These are phyloP conservation scores for Chlamydomonas eustigma DNA, from an alignment of 139 green algal genomes.

Conservation along the genomic window DNA sequence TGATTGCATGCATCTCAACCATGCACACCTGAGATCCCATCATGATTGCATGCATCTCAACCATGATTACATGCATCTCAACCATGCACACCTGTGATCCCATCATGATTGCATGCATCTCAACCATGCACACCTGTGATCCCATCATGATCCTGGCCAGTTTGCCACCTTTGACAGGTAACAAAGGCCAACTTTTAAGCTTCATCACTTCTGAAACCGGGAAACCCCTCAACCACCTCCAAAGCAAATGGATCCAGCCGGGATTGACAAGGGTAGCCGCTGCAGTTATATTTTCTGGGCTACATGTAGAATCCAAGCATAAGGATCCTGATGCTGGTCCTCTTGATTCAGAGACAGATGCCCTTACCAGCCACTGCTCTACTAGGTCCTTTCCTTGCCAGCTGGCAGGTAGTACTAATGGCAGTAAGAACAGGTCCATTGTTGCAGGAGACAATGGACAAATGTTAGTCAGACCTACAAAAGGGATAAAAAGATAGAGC, in stretches of 20 bases:
- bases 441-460: constrained; percentile 18
- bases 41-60: too few species aligned
- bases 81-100: constrained; percentile 4
- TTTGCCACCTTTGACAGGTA: constrained; percentile 42
- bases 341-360: neutral
- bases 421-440: constrained; percentile 41
- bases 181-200: constrained; percentile 48
- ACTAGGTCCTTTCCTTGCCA: constrained; percentile 35
- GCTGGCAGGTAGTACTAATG: constrained; percentile 37
- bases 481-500: too few species aligned
- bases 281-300: too few species aligned
- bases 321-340: neutral
- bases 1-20: too few species aligned
- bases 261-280: too few species aligned
- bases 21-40: too few species aligned
- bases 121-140: constrained; percentile 6
- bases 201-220: constrained; percentile 11
- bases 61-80: too few species aligned
- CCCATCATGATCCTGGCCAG: constrained; percentile 21
- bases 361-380: too few species aligned
- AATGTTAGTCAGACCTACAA: constrained; percentile 31
- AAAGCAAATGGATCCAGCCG: constrained; percentile 37
- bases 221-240: constrained; percentile 29
- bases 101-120: too few species aligned
- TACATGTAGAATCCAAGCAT: too few species aligned